These are phyloP conservation scores for Aureobasidium subglaciale DNA, from an alignment of 2,329 filamentous ascomycete species.

Conservation along the genomic window DNA sequence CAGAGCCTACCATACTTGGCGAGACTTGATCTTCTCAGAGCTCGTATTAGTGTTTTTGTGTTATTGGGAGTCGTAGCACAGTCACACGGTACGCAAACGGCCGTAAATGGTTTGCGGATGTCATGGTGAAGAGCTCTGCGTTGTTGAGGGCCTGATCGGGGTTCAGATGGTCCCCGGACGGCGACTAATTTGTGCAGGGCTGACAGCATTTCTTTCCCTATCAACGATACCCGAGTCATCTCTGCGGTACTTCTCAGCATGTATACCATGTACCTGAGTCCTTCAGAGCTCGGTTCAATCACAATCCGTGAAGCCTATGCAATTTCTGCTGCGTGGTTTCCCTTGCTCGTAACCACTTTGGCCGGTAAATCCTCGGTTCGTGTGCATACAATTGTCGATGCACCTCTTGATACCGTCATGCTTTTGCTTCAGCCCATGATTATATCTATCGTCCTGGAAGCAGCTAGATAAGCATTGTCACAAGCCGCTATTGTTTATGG, in stretches of 20 bases:
- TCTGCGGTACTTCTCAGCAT: background rate
- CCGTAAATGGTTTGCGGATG: background rate
- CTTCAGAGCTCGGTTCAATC: no score
- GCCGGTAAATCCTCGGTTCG: background rate
- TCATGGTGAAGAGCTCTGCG: background rate
- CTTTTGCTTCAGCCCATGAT: no score
- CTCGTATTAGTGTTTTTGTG: background rate
- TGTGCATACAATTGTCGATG: no score
- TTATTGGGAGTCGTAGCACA: background rate
- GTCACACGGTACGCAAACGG: background rate
- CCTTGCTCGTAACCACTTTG: background rate
- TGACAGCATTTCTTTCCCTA: background rate
- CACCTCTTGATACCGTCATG: no score
- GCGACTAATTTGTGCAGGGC: background rate
- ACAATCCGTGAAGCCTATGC: no score
- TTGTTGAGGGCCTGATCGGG: background rate
- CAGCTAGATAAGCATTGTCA: no score
- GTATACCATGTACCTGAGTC: background rate
- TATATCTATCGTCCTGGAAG: no score
- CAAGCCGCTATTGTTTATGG: no score
- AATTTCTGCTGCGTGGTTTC: background rate
- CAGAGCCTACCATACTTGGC: background rate
- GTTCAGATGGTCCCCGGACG: slow-evolving; percentile 1
- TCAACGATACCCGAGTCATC: background rate
- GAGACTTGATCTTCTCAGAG: background rate